These are phyloP conservation scores for Lavandula angustifolia DNA, from an alignment of 257 asterid species.

Conservation along the genomic window DNA sequence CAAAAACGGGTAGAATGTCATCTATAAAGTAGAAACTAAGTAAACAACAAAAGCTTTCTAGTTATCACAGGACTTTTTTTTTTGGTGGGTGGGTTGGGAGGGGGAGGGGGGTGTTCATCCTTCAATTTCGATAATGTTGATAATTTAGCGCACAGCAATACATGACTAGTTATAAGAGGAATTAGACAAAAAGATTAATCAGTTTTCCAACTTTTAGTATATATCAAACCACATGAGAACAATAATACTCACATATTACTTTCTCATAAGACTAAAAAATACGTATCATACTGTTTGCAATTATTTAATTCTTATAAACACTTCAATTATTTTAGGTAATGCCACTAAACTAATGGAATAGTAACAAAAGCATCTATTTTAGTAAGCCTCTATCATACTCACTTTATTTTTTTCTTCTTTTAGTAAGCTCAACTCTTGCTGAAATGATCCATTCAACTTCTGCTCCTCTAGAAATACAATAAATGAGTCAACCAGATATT, in stretches of 20 bases:
- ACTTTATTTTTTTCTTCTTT: conserved; percentile 69
- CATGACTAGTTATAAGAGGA: neutral
- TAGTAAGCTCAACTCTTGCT: conserved; percentile 68
- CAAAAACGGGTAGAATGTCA: neutral
- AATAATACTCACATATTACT: neutral
- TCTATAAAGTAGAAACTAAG: conserved; percentile 9
- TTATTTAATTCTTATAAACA: conserved; percentile 15
- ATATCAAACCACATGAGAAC: neutral
- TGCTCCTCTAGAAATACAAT: conserved; percentile 70
- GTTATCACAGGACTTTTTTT: too few species aligned
- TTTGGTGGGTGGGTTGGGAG: too few species aligned
- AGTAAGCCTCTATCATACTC: conserved; percentile 33
- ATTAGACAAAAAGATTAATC: neutral
- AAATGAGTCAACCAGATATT: conserved; percentile 43
- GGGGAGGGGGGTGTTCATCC: neutral
- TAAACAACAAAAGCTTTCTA: neutral
- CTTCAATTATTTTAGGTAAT: neutral
- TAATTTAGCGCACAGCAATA: conserved; percentile 7
- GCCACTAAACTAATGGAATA: conserved; percentile 17
- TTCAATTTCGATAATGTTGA: conserved; percentile 12
- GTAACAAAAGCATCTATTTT: conserved; percentile 11
- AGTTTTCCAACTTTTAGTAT: neutral
- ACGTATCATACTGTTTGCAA: neutral
- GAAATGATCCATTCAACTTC: conserved; percentile 64
- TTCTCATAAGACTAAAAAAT: neutral